Conservation (phyloP, 176 grass and related monocot genomes). For the Tillandsia leiboldiana region DNA sequence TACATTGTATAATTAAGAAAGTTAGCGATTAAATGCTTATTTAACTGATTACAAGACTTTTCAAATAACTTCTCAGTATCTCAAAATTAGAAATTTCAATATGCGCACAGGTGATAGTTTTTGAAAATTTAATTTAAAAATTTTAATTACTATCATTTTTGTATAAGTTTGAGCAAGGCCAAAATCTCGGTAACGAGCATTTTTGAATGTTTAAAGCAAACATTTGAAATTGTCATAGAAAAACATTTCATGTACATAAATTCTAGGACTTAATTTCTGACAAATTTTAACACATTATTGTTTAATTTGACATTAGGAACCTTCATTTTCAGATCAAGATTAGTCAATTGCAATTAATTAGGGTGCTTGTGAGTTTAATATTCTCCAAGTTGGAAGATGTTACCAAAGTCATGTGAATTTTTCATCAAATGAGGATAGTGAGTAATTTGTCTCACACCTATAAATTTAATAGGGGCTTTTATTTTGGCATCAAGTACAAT, state of each 20-base stretch:
- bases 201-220: background rate
- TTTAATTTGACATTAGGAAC: background rate
- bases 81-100: too few species aligned
- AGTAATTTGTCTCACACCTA: background rate
- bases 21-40: too few species aligned
- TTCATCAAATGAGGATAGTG: background rate
- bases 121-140: too few species aligned
- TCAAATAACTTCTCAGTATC: too few species aligned
- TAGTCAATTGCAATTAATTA: background rate
- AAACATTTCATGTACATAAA: background rate
- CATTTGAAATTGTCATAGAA: background rate
- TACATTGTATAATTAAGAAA: too few species aligned
- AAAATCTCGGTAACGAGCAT: background rate
- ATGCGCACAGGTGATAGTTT: too few species aligned
- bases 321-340: background rate
- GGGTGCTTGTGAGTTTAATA: background rate
- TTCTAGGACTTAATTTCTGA: background rate
- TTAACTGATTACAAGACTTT: too few species aligned
- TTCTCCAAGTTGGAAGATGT: background rate
- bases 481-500: background rate
- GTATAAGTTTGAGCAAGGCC: too few species aligned
- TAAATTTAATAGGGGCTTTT: background rate
- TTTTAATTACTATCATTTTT: too few species aligned
- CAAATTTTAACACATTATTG: background rate
- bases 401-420: background rate